A percentile compares a stretch with the other conserved stretches of the same genome.
These are phyloP conservation scores for Trichothecium roseum DNA, from an alignment of 2,329 filamentous ascomycete species.

Conservation along the genomic window DNA sequence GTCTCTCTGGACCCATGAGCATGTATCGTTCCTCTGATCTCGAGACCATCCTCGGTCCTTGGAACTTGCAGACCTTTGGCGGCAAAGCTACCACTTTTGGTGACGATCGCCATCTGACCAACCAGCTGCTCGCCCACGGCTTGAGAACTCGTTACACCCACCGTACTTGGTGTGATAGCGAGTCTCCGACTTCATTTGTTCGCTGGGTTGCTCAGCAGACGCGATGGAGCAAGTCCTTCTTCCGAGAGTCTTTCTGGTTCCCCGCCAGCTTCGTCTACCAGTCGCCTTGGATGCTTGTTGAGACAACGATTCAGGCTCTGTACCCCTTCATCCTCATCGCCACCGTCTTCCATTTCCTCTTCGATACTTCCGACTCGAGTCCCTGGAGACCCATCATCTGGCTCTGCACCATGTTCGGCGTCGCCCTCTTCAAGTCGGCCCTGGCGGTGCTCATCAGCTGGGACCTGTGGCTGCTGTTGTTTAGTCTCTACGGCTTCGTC, in stretches of 20 bases:
- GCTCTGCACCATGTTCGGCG: constrained; percentile 8
- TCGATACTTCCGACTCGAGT: constrained; percentile 4
- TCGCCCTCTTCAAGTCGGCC: constrained; percentile 8
- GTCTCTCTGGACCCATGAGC: constrained; percentile 8
- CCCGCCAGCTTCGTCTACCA: constrained; percentile 7
- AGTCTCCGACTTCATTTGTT: constrained; percentile 7
- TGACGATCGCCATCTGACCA: constrained; percentile 7
- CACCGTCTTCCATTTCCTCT: constrained; percentile 8
- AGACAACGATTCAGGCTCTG: constrained; percentile 7
- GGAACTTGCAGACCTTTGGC: constrained; percentile 8
- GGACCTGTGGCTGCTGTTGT: constrained; percentile 7
- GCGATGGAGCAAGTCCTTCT: constrained; percentile 9
- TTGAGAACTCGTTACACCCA: constrained; percentile 7
- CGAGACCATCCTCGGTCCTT: constrained; percentile 7
- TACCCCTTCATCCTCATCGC: constrained; percentile 9
- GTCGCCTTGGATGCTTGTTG: constrained; percentile 8
- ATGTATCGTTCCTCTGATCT: constrained; percentile 7
- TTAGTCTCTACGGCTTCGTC: constrained; percentile 8
- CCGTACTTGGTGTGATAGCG: constrained; percentile 9
- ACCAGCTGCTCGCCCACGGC: constrained; percentile 7
- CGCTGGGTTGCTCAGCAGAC: constrained; percentile 9
- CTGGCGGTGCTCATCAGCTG: constrained; percentile 7
- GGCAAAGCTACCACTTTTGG: constrained; percentile 8
- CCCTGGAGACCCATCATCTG: constrained; percentile 7
- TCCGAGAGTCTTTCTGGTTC: constrained; percentile 9